Percentiles rank a stretch among this genome's conserved stretches.
Conservation (phyloP, 257 asterid species). For the Solanum medicagineum region DNA sequence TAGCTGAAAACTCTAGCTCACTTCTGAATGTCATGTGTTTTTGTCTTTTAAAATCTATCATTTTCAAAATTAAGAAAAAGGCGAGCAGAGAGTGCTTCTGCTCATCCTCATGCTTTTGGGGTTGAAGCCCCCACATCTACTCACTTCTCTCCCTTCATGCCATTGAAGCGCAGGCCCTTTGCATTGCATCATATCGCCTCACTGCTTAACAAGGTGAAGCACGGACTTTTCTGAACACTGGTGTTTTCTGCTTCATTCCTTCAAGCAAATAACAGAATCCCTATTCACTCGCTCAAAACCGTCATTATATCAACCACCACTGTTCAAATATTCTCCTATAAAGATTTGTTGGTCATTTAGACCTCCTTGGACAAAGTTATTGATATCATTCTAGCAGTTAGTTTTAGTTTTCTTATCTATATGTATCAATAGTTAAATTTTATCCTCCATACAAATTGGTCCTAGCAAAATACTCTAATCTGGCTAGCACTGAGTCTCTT, state of each 20-base stretch:
- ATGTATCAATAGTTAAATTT: background rate
- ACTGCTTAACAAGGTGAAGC: background rate
- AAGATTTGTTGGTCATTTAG: background rate
- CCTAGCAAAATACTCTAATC: background rate
- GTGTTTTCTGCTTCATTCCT: background rate
- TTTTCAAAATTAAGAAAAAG: background rate
- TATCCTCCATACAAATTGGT: background rate
- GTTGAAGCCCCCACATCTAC: background rate
- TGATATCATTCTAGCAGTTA: background rate
- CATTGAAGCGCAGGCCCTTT: background rate
- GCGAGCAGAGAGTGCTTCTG: background rate
- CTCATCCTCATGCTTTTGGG: background rate
- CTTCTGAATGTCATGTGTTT: no score
- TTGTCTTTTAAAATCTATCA: no score
- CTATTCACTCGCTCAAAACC: background rate
- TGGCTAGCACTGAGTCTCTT: background rate
- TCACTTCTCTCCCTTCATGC: background rate
- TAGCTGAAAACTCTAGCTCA: no score
- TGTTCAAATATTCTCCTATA: background rate
- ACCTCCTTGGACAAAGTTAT: background rate
- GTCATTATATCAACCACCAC: background rate
- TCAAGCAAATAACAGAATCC: background rate
- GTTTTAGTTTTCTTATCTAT: background rate
- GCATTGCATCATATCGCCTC: background rate
- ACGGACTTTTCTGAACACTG: background rate